Evolutionary conservation across 495 filamentous ascomycete genomes (phyloP).

Genomic region (Lophiostoma macrostomum): DNA sequence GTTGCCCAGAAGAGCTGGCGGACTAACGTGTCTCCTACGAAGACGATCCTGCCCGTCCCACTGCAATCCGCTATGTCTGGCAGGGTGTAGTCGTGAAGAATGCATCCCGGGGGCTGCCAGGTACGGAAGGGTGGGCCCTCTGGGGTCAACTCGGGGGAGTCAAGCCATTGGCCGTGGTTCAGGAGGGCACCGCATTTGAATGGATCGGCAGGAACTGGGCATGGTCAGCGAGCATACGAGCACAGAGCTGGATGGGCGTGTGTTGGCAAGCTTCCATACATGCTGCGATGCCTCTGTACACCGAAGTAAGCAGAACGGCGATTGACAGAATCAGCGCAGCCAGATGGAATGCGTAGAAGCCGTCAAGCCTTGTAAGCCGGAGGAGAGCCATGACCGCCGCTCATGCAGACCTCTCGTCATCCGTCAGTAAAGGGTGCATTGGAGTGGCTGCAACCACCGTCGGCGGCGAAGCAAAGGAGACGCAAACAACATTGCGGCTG

Average conservation of each 20-base stretch:
- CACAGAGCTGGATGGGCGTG: too few relatives aligned
- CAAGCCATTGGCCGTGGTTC: conserved; percentile 54
- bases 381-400: neutral
- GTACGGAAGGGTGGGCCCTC: conserved; percentile 34
- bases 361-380: neutral
- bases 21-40: conserved; percentile 58
- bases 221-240: too few relatives aligned
- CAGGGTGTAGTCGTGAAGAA: conserved; percentile 53
- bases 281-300: conserved; percentile 1
- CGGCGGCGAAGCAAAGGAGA: too few relatives aligned
- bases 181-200: conserved; percentile 56
- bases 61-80: conserved; percentile 50
- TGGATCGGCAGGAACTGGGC: conserved; percentile 51
- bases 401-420: neutral
- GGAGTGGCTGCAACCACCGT: too few relatives aligned
- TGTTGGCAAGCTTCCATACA: neutral
- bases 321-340: neutral
- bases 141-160: conserved; percentile 29
- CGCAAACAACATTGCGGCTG: too few relatives aligned
- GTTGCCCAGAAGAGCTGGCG: conserved; percentile 60
- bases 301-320: neutral
- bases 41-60: conserved; percentile 47
- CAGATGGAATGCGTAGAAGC: neutral
- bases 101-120: conserved; percentile 61
- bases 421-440: neutral